Conservation (phyloP, 257 asterid species). For the Mentha longifolia region DNA sequence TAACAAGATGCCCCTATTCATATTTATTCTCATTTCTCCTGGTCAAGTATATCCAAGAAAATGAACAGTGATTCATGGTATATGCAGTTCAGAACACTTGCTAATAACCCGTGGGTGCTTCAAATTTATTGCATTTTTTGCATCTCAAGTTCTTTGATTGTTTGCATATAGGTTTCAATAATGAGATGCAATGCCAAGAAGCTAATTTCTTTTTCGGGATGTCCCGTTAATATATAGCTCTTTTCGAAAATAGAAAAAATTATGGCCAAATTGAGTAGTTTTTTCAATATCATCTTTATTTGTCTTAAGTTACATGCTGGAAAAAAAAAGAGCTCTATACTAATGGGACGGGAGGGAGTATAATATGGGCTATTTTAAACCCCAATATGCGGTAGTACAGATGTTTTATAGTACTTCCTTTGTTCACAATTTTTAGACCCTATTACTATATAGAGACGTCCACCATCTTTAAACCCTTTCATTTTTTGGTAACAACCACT, state of each 20-base stretch:
- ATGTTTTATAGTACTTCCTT: neutral
- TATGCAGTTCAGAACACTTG: neutral
- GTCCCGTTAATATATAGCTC: no score
- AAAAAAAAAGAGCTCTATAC: no score
- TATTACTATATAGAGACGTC: no score
- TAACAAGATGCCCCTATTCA: neutral
- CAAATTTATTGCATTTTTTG: neutral
- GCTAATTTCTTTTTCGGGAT: no score
- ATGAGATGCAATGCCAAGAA: neutral
- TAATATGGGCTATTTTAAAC: neutral
- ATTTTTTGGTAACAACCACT: no score
- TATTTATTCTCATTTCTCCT: neutral
- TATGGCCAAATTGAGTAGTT: no score
- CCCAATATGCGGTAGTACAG: neutral
- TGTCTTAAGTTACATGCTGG: no score
- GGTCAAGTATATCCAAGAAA: neutral
- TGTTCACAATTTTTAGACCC: no score
- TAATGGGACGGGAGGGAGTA: neutral
- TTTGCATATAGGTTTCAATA: neutral
- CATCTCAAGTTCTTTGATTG: neutral
- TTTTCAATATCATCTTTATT: no score
- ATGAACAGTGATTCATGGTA: neutral
- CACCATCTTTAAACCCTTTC: no score
- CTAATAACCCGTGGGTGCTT: neutral
- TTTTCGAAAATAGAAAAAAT: no score